These are phyloP conservation scores for Amanita subjunquillea DNA, from an alignment of 768 basidiomycete genomes.

Conservation along the genomic window DNA sequence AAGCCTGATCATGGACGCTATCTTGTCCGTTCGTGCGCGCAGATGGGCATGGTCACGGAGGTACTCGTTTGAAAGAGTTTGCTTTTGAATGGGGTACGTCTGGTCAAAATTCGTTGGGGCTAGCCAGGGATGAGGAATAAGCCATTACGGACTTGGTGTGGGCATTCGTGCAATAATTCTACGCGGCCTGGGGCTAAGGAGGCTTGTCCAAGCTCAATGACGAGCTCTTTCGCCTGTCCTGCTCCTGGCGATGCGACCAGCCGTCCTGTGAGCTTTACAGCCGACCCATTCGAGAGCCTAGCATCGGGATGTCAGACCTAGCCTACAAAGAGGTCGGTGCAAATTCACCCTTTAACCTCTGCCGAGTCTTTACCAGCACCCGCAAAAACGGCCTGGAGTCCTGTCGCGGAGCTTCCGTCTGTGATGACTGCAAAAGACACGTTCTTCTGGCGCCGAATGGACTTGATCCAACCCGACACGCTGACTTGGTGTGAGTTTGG, in stretches of 20 bases:
- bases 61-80: constrained; percentile 67
- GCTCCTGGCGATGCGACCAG: constrained; percentile 33
- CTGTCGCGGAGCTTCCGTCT: constrained; percentile 67
- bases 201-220: constrained; percentile 24
- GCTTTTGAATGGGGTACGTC: constrained; percentile 91
- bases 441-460: constrained; percentile 78
- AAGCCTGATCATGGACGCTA: constrained; percentile 67
- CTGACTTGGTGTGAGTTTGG: constrained; percentile 16
- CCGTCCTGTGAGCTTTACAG: constrained; percentile 21
- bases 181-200: constrained; percentile 14
- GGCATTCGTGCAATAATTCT: constrained; percentile 34
- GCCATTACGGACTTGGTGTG: constrained; percentile 15
- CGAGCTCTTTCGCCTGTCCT: constrained; percentile 38
- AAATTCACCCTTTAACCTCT: constrained; percentile 18
- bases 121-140: no score
- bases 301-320: background rate
- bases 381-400: constrained; percentile 70
- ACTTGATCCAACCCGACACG: constrained; percentile 81
- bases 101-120: constrained; percentile 14
- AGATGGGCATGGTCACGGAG: constrained; percentile 82
- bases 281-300: constrained; percentile 15
- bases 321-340: background rate
- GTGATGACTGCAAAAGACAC: constrained; percentile 76
- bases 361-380: constrained; percentile 22
- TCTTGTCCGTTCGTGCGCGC: constrained; percentile 67